These are phyloP conservation scores for Cymbidium sinense DNA, from an alignment of 106 monocot genomes.

Conservation along the genomic window DNA sequence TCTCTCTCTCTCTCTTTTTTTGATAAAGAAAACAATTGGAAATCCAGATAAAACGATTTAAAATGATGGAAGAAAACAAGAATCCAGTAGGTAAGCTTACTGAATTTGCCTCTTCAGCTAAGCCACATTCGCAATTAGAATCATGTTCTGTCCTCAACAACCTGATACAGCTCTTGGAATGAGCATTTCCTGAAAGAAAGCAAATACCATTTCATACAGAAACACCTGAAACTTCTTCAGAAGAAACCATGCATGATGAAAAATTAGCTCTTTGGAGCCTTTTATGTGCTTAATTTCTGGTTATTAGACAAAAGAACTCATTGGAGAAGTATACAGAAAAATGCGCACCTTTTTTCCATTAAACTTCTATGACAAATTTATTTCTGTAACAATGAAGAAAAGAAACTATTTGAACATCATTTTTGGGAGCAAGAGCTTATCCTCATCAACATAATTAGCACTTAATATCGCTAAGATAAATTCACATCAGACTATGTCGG, in stretches of 20 bases:
- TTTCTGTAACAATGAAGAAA: not conserved
- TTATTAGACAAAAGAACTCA: not conserved
- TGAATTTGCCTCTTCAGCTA: slow-evolving; percentile 16
- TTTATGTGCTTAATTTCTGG: not conserved
- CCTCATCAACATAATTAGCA: not conserved
- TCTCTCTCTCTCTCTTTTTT: no score
- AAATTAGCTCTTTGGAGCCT: not conserved
- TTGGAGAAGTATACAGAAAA: no score
- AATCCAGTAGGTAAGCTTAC: slow-evolving; percentile 15
- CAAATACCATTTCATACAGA: not conserved
- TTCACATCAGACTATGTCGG: no score
- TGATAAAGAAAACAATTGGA: not conserved
- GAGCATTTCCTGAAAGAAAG: slow-evolving; percentile 12
- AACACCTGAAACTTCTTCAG: not conserved
- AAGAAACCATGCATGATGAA: not conserved
- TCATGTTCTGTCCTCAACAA: slow-evolving; percentile 7
- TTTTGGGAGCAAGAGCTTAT: not conserved
- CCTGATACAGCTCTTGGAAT: slow-evolving; percentile 13
- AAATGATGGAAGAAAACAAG: not conserved
- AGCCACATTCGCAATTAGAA: slow-evolving; percentile 9
- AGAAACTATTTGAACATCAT: not conserved
- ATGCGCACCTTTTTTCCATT: no score
- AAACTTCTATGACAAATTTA: no score
- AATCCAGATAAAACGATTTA: not conserved
- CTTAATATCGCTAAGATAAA: not conserved